Conservation (phyloP, 345 rosid species). For the Salix dunnii region DNA sequence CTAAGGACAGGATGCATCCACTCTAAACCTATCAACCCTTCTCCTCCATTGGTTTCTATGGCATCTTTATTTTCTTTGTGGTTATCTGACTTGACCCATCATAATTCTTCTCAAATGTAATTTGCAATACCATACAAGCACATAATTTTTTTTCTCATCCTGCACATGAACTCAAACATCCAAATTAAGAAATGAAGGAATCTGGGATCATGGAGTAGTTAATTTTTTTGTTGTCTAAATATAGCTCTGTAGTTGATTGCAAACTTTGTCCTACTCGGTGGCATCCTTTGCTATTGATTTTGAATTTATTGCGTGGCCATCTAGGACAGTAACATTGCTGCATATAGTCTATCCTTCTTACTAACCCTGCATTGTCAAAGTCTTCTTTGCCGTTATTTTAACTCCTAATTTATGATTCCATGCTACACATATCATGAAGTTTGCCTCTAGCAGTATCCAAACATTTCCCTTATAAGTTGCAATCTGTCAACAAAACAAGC, state of each 20-base stretch:
- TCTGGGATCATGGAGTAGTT: conserved; percentile 9
- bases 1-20: conserved; percentile 19
- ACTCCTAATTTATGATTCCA: neutral
- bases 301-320: neutral
- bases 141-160: neutral
- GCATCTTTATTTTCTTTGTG: conserved; percentile 17
- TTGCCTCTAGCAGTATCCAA: neutral
- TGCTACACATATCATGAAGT: neutral
- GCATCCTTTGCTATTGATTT: neutral
- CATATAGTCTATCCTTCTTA: neutral
- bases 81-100: conserved; percentile 14
- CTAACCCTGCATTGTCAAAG: neutral
- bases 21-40: conserved; percentile 2
- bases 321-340: neutral
- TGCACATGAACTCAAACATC: conserved; percentile 14
- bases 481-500: neutral
- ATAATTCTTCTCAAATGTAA: conserved; percentile 11
- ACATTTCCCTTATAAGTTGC: neutral
- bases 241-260: neutral
- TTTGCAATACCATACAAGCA: neutral
- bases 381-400: neutral
- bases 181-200: conserved; percentile 3
- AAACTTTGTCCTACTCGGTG: conserved; percentile 2
- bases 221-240: neutral
- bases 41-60: neutral